Evolutionary conservation across 179 eudicot genomes (phyloP).

Genomic region (Silene vulgaris): DNA sequence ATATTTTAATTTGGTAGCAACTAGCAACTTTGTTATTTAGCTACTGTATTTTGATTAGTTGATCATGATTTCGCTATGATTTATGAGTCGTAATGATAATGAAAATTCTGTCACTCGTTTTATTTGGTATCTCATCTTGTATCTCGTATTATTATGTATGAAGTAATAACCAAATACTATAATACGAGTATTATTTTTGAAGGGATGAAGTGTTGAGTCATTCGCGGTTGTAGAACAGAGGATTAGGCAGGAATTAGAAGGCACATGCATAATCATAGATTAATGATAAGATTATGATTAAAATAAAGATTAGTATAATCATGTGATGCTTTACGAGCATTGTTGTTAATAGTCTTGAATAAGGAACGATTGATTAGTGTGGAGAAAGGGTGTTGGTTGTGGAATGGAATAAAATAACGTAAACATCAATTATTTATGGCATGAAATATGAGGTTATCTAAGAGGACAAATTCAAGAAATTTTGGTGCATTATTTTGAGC

Average conservation of each 20-base stretch:
- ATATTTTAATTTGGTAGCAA: slow-evolving; percentile 13
- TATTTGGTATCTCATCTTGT: not conserved
- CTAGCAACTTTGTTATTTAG: not conserved
- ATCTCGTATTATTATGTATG: not conserved
- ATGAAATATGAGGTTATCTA: not conserved
- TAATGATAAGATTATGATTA: slow-evolving; percentile 14
- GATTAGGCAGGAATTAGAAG: not conserved
- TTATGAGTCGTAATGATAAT: not conserved
- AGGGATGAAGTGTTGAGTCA: not conserved
- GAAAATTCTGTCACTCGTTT: not conserved
- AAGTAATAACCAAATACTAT: no score
- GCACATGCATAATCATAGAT: not conserved
- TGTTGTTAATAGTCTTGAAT: slow-evolving; percentile 18
- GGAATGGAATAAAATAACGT: not conserved
- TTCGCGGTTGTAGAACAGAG: not conserved
- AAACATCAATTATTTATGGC: slow-evolving; percentile 10
- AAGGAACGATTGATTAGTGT: slow-evolving; percentile 2
- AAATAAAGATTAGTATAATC: not conserved
- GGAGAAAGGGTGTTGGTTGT: not conserved
- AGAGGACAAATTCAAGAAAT: slow-evolving; percentile 1
- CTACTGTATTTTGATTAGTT: slow-evolving; percentile 1
- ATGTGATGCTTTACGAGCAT: slow-evolving; percentile 23
- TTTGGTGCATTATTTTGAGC: not conserved
- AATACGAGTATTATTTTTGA: not conserved
- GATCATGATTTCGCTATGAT: slow-evolving; percentile 3